Base-by-base conservation (phyloP, 2,329 filamentous ascomycete genomes). In the Grosmannia huntii region DNA sequence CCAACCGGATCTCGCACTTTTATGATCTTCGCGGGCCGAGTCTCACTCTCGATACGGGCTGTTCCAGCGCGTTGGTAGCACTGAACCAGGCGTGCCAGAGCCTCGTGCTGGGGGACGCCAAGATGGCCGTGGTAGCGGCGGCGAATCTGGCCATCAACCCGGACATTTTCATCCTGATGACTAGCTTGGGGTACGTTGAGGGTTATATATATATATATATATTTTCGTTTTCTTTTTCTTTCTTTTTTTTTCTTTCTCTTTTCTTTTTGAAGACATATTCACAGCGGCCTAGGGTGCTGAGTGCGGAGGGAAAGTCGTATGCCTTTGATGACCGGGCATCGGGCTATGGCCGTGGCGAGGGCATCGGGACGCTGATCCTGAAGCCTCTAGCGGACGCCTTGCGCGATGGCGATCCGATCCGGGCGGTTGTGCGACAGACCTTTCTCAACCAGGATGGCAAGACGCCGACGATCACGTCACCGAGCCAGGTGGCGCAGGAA, bases 301-400 rank as follows among this genome's bases (percentile, higher is more conserved):
- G 61, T 4, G 56, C 61, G 0, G 59, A 58, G 10, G 62, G 62
- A n/a, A 53, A 57, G 23, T 64, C 59, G 3, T 60, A 55, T 19
- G 72, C 70, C 0, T 76, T 70, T 56, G 76, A 78, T 59, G 60
- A 65, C n/a, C 63, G 66, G 4, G 77, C 71, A 0, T 68, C 75
- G 56, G 78, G 78, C 4, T 81, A 80, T 60, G 72, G 67, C 0
- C 70, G 76, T n/a, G 76, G 75, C 4, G 78, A 81, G 62, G 77
- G 76, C 4, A 65, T 72, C n/a, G 72, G 66, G 0, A 66, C 68
- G 10, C 55, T 80, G 4, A 56, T 77, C 1, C 61, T 81, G 2
- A 79, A 79, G 65, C 68, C 66, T 0, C 65, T 80, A 0, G 36
- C 59, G 5, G 21, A 52, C 2, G 69, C 70, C 0, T 68, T 74